Percentiles rank a stretch among this genome's conserved stretches.
phyloP scores from a whole-genome alignment of 116 monocot genomes.

The Cymodocea nodosa region DNA sequence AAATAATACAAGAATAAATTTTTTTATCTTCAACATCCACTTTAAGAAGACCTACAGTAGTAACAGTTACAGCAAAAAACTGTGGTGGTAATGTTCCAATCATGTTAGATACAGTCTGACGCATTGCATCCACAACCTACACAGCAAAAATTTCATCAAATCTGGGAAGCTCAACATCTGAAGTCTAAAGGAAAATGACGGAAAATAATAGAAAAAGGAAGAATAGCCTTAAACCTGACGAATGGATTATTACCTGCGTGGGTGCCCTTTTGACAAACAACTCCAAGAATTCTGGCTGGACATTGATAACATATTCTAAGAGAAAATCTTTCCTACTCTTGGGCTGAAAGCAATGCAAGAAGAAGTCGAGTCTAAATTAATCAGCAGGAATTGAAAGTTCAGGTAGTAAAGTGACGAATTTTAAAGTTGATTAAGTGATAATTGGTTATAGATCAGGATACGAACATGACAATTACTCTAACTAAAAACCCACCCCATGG shows the following conservation, averaged over 20 bases:
- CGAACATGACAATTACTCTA: no score
- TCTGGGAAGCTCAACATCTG: not conserved
- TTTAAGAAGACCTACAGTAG: slow-evolving; percentile 41
- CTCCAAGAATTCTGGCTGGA: slow-evolving; percentile 90
- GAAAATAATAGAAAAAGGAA: not conserved
- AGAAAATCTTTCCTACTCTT: slow-evolving; percentile 78
- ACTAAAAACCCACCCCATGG: no score
- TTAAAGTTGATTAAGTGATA: no score
- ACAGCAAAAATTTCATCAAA: not conserved
- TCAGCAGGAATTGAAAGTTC: no score
- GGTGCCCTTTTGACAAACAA: slow-evolving; percentile 78
- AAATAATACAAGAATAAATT: no score
- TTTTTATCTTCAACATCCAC: no score
- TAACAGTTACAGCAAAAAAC: slow-evolving; percentile 84
- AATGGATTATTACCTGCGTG: slow-evolving; percentile 33
- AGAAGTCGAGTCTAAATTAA: not conserved
- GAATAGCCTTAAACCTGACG: not conserved
- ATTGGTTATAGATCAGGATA: no score
- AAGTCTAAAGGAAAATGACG: not conserved
- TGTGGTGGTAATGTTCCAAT: slow-evolving; percentile 93
- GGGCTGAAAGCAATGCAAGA: slow-evolving; percentile 22
- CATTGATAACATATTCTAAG: slow-evolving; percentile 83
- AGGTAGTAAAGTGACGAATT: no score
- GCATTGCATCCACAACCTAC: slow-evolving; percentile 98
- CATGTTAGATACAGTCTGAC: slow-evolving; percentile 92